Conservation (phyloP, 495 filamentous ascomycete genomes). For the Sordaria brevicollis region DNA sequence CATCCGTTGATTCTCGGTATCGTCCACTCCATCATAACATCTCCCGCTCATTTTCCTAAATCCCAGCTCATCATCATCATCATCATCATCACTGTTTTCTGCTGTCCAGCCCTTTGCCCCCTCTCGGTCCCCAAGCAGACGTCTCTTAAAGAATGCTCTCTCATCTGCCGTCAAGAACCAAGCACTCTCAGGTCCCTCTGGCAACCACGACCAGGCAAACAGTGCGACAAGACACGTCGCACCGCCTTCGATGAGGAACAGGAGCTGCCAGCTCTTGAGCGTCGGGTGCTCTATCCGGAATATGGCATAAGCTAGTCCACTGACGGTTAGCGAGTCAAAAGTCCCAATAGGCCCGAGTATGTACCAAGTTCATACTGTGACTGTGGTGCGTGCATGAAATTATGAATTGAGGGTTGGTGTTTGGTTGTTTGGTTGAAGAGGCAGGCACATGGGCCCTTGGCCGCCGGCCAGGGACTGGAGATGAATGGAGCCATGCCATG, state of each 20-base stretch:
- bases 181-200: constrained; percentile 35
- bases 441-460: background rate
- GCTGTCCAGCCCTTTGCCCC: constrained; percentile 4
- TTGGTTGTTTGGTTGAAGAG: background rate
- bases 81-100: background rate
- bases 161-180: constrained; percentile 45
- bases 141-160: constrained; percentile 2
- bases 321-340: background rate
- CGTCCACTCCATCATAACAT: background rate
- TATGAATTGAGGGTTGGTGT: too few species aligned
- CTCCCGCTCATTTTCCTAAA: background rate
- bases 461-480: background rate
- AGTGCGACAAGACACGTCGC: constrained; percentile 38
- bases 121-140: background rate
- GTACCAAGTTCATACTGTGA: background rate
- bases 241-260: constrained; percentile 47
- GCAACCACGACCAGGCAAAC: constrained; percentile 40
- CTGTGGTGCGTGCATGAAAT: background rate
- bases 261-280: constrained; percentile 42
- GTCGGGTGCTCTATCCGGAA: constrained; percentile 16
- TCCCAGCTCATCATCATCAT: background rate
- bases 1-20: constrained; percentile 14
- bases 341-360: background rate
- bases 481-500: background rate
- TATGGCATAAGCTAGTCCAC: constrained; percentile 14